phyloP scores from a whole-genome alignment of 1,284 basidiomycete genomes.

The Ceratobasidium theobromae region DNA sequence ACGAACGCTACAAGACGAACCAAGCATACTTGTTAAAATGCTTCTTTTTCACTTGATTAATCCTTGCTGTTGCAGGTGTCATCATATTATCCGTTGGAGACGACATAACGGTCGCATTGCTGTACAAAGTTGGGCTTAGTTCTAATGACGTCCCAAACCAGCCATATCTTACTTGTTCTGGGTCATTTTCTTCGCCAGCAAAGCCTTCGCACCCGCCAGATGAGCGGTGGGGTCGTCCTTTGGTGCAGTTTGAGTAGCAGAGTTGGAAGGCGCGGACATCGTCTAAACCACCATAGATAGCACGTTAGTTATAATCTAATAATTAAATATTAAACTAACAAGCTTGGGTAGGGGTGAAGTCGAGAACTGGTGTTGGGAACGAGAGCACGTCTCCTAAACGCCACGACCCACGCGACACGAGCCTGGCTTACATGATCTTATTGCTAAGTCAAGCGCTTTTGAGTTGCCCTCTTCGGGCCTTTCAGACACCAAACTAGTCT shows the following conservation, averaged over 20 bases:
- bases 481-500: no score
- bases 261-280: conserved; percentile 4
- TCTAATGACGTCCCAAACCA: conserved; percentile 18
- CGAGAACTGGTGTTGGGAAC: conserved; percentile 1
- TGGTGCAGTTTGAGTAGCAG: conserved; percentile 65
- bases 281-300: not conserved
- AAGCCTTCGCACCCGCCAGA: conserved; percentile 63
- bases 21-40: conserved; percentile 81
- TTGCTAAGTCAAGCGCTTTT: no score
- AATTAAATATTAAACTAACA: not conserved
- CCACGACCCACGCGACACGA: conserved; percentile 2
- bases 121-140: conserved; percentile 41
- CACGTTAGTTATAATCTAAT: not conserved
- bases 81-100: conserved; percentile 93
- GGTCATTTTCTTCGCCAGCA: conserved; percentile 85
- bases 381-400: conserved; percentile 8
- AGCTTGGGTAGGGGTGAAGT: not conserved
- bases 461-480: no score
- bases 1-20: not conserved
- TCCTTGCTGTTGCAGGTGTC: conserved; percentile 88
- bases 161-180: conserved; percentile 66
- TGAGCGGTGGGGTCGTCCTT: conserved; percentile 60
- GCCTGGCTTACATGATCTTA: conserved; percentile 14
- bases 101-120: conserved; percentile 72
- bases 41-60: conserved; percentile 86